Evolutionary conservation across 768 basidiomycete genomes (phyloP), one percentile per base, ranked within the genome.

Genomic region (Rhodotorula babjevae): DNA sequence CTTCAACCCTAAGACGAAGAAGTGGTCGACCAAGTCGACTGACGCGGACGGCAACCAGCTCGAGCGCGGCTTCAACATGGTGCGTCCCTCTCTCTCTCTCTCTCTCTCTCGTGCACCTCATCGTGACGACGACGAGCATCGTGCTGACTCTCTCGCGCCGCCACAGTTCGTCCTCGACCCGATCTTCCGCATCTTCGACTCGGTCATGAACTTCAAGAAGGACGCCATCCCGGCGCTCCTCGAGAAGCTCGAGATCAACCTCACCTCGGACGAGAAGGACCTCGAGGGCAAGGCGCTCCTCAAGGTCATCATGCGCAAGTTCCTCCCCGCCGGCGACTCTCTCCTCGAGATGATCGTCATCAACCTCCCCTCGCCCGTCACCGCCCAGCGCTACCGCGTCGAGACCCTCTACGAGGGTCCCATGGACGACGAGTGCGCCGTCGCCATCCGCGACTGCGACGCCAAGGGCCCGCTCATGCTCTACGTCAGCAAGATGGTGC

Each of bases 291-390:
- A 99, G 84, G 86, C 87, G 31, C 89, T 99, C 79, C 90, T 99
- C 82, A 99, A 99, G 85, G 88, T 89, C 78, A 82, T 98, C 83
- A 98, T 99, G 96, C 90, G 93, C 83, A 96, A 96, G 84, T 99
- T 98, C 90, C 86, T 98, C 77, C 96, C 96, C 80, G 96, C 96
- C 75, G 96, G 96, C 80, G 96, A 99, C 83, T 90, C 94, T 59
- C 89, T 99, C 78, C 82, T 99, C 84, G 96, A 98, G 87, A 99
- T 99, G 96, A 97, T 97, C 83, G 93, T 97, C 86, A 92, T 99
- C 83, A 92, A 97, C 85, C 88, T 99, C 76, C 95, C 96, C 58
- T 99, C 96, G 33, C 95, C 94, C 68, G 88, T 88, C 68, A 98
- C 95, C 74, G 96, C 96, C 73, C 96, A 99, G 84, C 87, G 90